A percentile compares a stretch with the other conserved stretches of the same genome.
Evolutionary conservation across 1,284 basidiomycete species (phyloP).

Genomic region (Ustilago loliicola): DNA sequence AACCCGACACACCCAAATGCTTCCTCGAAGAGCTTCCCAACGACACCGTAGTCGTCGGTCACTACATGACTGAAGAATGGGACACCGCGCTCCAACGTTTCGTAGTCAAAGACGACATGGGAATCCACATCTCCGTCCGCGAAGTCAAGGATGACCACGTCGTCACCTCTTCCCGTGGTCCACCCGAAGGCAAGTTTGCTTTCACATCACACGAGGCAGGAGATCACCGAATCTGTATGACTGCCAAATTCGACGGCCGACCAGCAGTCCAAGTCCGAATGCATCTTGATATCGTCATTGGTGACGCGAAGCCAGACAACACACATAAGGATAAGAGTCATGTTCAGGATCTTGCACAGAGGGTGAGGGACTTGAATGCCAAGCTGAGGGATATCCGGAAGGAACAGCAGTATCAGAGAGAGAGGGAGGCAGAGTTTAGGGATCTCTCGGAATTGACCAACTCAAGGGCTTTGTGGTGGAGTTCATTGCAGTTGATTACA

Average conservation of each 20-base stretch:
- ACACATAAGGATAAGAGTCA: conserved; percentile 73
- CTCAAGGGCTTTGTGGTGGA: conserved; percentile 91
- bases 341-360: conserved; percentile 85
- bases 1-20: conserved; percentile 74
- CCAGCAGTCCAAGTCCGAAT: conserved; percentile 89
- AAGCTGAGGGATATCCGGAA: conserved; percentile 91
- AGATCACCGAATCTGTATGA: conserved; percentile 95
- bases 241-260: conserved; percentile 76
- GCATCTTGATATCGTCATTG: conserved; percentile 93
- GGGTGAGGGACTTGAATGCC: conserved; percentile 90
- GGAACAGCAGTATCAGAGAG: conserved; percentile 98
- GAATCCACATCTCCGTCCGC: conserved; percentile 86
- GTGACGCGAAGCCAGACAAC: conserved; percentile 82
- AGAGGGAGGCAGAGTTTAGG: conserved; percentile 88
- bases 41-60: conserved; percentile 94
- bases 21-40: conserved; percentile 98
- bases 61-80: conserved; percentile 84
- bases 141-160: conserved; percentile 60
- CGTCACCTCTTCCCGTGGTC: conserved; percentile 85
- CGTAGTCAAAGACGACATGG: conserved; percentile 80
- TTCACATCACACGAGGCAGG: conserved; percentile 97
- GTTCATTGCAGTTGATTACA: conserved; percentile 85
- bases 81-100: conserved; percentile 80
- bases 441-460: conserved; percentile 91
- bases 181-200: conserved; percentile 90